A percentile compares a stretch with the other conserved stretches of the same genome.
These are phyloP conservation scores for Metschnikowia sp. DNA, from an alignment of 805 yeast genomes.

Conservation along the genomic window DNA sequence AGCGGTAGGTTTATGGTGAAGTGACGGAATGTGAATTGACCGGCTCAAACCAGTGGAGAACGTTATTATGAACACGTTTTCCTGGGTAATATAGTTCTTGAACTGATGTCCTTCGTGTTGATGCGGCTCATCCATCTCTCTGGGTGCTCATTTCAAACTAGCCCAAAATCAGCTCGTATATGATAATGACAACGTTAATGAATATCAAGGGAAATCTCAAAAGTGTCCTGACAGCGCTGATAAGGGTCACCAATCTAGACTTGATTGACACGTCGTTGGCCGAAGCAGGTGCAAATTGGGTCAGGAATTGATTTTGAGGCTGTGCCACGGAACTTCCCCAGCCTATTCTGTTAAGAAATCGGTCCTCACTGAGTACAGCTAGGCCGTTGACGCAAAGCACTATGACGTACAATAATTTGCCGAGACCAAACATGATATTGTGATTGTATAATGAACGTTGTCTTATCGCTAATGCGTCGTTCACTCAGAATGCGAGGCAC, in stretches of 20 bases:
- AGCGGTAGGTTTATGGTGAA: too few relatives aligned
- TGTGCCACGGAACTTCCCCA: constrained; percentile 24
- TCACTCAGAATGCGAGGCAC: constrained; percentile 2
- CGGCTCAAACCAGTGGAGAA: too few relatives aligned
- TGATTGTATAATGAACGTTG: background rate
- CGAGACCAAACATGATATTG: constrained; percentile 53
- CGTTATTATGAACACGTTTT: too few relatives aligned
- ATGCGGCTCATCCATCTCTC: background rate
- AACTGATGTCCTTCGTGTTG: background rate
- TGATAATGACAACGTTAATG: constrained; percentile 60
- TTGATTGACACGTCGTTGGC: constrained; percentile 44
- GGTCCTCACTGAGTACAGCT: constrained; percentile 76
- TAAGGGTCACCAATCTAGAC: constrained; percentile 57
- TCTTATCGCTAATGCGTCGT: background rate
- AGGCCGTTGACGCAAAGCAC: constrained; percentile 67
- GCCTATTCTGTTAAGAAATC: constrained; percentile 64
- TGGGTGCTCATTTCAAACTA: constrained; percentile 20
- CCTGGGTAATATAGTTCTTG: too few relatives aligned
- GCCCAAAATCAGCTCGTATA: constrained; percentile 69
- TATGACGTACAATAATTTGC: constrained; percentile 53
- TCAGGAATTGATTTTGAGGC: constrained; percentile 18
- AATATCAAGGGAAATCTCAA: constrained; percentile 72
- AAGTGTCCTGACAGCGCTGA: constrained; percentile 71
- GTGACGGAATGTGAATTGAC: too few relatives aligned
- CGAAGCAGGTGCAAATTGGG: constrained; percentile 44